phyloP scores from a whole-genome alignment of 768 basidiomycete genomes.

The Trametes punicea region DNA sequence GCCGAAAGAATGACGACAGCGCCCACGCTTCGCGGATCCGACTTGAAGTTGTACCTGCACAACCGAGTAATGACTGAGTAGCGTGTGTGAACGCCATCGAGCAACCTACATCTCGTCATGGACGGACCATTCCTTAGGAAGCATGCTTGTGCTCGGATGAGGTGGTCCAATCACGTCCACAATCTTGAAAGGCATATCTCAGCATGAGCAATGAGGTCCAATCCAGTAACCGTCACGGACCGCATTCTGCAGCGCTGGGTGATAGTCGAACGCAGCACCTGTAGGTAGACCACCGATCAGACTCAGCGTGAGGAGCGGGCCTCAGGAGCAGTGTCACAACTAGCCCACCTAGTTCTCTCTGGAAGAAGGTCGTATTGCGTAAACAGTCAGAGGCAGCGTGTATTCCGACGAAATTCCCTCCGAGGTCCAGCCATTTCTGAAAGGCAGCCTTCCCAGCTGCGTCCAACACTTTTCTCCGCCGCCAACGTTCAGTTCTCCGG shows the following conservation, averaged over 20 bases:
- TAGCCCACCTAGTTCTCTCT: slow-evolving; percentile 37
- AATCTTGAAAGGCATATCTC: slow-evolving; percentile 24
- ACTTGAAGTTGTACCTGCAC: slow-evolving; percentile 43
- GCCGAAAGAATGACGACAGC: slow-evolving; percentile 45
- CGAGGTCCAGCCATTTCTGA: slow-evolving; percentile 40
- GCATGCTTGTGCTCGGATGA: slow-evolving; percentile 42
- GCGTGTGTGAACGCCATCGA: not conserved
- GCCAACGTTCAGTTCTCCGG: not conserved
- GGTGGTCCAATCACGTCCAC: slow-evolving; percentile 39
- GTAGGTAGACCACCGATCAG: not conserved
- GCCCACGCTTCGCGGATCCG: slow-evolving; percentile 43
- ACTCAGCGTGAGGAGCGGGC: not conserved
- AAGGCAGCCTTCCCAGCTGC: slow-evolving; percentile 38
- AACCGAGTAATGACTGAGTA: not conserved
- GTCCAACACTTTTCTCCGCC: slow-evolving; percentile 37
- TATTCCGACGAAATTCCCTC: slow-evolving; percentile 45
- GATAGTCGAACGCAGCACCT: slow-evolving; percentile 48
- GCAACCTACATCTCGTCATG: slow-evolving; percentile 37
- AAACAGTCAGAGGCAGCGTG: slow-evolving; percentile 45
- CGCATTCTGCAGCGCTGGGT: slow-evolving; percentile 41
- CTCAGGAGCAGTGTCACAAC: not conserved
- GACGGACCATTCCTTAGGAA: slow-evolving; percentile 34
- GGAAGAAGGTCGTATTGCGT: slow-evolving; percentile 38
- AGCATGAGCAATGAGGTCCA: not conserved
- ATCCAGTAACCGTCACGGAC: slow-evolving; percentile 26